These are phyloP conservation scores for Stipa capillata DNA, from an alignment of 176 grass and related monocot genomes.

Conservation along the genomic window DNA sequence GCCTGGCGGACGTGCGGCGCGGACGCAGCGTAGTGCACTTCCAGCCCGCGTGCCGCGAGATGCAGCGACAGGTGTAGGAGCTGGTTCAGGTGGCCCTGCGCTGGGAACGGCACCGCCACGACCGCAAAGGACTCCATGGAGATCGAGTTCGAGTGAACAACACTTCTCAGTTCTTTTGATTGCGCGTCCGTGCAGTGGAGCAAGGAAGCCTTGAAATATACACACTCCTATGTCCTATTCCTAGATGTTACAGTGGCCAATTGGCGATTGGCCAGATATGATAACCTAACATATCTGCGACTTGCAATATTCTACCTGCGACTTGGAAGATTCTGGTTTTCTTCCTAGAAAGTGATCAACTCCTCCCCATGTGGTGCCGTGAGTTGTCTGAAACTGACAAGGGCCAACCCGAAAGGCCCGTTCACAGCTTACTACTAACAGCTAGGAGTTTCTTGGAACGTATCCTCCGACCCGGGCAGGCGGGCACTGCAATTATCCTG, in stretches of 20 bases:
- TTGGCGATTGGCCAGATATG: neutral
- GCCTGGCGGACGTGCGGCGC: constrained; percentile 13
- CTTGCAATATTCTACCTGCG: neutral
- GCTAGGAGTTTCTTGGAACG: no score
- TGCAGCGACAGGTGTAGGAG: constrained; percentile 50
- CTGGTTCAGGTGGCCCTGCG: constrained; percentile 67
- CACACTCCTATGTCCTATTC: neutral
- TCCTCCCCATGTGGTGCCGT: neutral
- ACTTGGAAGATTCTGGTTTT: neutral
- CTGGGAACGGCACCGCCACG: constrained; percentile 40
- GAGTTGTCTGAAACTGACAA: neutral
- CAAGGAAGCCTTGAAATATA: neutral
- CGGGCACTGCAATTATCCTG: no score
- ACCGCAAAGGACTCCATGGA: constrained; percentile 17
- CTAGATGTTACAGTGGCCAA: neutral
- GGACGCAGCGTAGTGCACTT: constrained; percentile 26
- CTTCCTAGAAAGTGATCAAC: neutral
- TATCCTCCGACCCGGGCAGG: no score
- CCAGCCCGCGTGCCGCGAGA: constrained; percentile 26
- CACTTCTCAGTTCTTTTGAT: neutral
- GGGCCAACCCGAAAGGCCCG: no score
- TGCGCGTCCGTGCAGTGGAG: neutral
- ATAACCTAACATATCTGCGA: neutral
- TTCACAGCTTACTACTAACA: no score
- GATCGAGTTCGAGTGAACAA: neutral